These are phyloP conservation scores for Zygotorulaspora sp. DNA, from an alignment of 805 yeast species.

Conservation along the genomic window DNA sequence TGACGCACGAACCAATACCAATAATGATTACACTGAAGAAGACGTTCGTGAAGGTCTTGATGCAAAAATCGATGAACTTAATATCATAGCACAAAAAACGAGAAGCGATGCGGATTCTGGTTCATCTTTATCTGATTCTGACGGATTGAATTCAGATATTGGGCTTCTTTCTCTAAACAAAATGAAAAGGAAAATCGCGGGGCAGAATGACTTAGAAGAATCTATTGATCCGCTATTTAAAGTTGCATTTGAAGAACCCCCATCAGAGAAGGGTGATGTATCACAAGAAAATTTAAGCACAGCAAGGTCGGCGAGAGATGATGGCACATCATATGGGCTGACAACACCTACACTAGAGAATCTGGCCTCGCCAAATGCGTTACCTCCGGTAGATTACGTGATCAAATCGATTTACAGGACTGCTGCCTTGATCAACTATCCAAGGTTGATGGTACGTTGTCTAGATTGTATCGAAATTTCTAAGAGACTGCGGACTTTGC, in stretches of 20 bases:
- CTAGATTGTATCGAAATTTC: conserved; percentile 33
- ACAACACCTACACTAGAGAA: conserved; percentile 50
- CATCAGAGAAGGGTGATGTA: conserved; percentile 5
- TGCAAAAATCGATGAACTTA: conserved; percentile 9
- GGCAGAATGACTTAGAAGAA: conserved; percentile 26
- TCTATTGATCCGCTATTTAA: conserved; percentile 31
- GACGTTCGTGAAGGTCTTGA: conserved; percentile 14
- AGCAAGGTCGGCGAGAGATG: conserved; percentile 13
- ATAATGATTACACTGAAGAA: conserved; percentile 6
- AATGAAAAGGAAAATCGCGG: conserved; percentile 25
- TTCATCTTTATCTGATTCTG: conserved; percentile 28
- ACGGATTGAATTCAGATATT: conserved; percentile 24
- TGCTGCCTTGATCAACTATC: conserved; percentile 57
- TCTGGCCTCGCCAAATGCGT: conserved; percentile 50
- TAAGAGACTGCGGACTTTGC: conserved; percentile 21
- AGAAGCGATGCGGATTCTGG: conserved; percentile 11
- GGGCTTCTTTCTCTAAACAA: conserved; percentile 30
- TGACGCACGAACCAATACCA: conserved; percentile 13
- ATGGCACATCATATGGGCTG: conserved; percentile 10
- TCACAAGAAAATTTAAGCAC: conserved; percentile 1
- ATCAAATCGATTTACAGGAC: conserved; percentile 59
- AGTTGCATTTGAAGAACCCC: conserved; percentile 7
- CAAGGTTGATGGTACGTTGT: conserved; percentile 48
- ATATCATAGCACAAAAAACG: conserved; percentile 10
- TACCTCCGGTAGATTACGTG: conserved; percentile 51